Evolutionary conservation across 2,329 filamentous ascomycete species (phyloP).

Genomic region (Coleophoma eucalyptorum): DNA sequence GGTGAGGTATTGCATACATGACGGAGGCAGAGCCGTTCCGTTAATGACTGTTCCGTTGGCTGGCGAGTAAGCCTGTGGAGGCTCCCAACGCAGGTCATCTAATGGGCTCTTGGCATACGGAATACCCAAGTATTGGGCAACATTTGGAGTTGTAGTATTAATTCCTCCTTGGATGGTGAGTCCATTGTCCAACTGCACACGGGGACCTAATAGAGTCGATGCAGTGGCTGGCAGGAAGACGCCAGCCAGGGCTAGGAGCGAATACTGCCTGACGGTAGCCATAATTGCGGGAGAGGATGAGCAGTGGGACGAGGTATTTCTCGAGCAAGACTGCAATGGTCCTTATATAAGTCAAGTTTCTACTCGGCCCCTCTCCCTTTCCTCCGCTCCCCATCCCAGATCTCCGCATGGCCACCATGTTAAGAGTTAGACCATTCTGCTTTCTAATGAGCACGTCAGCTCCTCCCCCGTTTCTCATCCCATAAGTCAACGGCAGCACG

Average conservation of each 20-base stretch:
- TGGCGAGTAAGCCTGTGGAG: background rate
- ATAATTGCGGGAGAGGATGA: too few relatives aligned
- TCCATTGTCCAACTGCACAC: background rate
- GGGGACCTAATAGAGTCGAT: background rate
- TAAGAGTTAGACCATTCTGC: too few relatives aligned
- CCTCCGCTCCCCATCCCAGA: too few relatives aligned
- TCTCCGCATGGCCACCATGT: too few relatives aligned
- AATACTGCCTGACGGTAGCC: too few relatives aligned
- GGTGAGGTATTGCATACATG: background rate
- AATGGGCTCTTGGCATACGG: constrained; percentile 49
- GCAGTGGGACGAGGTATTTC: too few relatives aligned
- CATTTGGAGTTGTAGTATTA: constrained; percentile 6
- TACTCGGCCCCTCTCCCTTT: too few relatives aligned
- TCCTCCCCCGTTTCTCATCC: too few relatives aligned
- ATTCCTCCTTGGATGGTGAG: constrained; percentile 4
- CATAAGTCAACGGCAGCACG: too few relatives aligned
- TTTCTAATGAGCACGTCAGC: too few relatives aligned
- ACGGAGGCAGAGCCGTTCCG: background rate
- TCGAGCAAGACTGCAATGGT: too few relatives aligned
- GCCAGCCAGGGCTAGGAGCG: background rate
- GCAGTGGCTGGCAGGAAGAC: background rate
- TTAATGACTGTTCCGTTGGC: background rate
- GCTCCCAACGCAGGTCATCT: constrained; percentile 35
- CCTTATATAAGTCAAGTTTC: too few relatives aligned
- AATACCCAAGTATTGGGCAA: constrained; percentile 36